Base-by-base conservation (phyloP, 148 eudicot species). In the Arctostaphylos glauca region DNA sequence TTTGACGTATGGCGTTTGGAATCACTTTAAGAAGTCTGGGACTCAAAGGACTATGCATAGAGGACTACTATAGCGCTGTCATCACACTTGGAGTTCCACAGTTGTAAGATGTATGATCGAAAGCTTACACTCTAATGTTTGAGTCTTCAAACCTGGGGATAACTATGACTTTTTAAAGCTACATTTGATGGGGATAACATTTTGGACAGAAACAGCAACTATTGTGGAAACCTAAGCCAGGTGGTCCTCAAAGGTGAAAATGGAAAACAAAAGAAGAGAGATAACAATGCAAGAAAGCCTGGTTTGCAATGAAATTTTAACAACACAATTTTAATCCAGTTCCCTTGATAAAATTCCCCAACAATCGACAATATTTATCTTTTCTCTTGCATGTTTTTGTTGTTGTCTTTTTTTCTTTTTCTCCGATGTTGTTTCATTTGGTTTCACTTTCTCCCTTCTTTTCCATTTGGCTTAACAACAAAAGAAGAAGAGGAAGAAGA, bases 1-100 rank as follows among this genome's bases (percentile, higher is more conserved):
- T 3, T 74, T 18, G 14, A 74, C 49, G 47, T 46, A 15, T 72
- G 76, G 21, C 21, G 19, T 2, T 48, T 10, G 12, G 43, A 74
- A 12, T 74, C 18, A 49, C 41, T 74, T 74, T 50, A 1, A 6
- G 25, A 23, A 49, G 58, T 74, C 18, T 21, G 56, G 19, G 41
- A 77, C n/a, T 38, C 5, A 41, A 14, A 43, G 49, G 50, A 78
- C 81, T 55, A 50, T 53, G 14, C 12, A 52, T 41, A 10, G 18
- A 55, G 31, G 21, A 79, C 41, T 79, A 5, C 56, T 44, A 19
- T 3, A 16, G 52, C 4, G 56, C 76, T 73, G 53, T 56, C 60
- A 56, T 3, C 60, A 56, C 60, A 56, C 76, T 73, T 73, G 76
- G 76, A 47, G 76, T 46, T 74, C 78, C 14, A n/a, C 38, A 49